Evolutionary conservation across 2,329 filamentous ascomycete genomes (phyloP).

Genomic region (Pseudocercospora crystallina): DNA sequence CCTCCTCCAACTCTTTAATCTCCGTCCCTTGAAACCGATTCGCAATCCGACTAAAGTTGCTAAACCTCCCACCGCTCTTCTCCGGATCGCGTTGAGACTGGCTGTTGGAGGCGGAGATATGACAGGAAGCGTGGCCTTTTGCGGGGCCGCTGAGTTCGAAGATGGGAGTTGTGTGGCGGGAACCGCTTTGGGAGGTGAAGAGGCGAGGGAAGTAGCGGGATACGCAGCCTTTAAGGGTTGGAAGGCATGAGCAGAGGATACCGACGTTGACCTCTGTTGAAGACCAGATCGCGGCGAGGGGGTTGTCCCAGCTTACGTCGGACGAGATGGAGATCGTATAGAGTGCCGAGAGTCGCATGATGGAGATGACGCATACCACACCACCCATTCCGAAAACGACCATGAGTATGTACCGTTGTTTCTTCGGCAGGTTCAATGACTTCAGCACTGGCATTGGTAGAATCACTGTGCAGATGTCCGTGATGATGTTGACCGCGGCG

Average conservation of each 20-base stretch:
- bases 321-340: conserved; percentile 25
- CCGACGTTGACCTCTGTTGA: conserved; percentile 31
- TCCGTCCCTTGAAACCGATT: conserved; percentile 5
- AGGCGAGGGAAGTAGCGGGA: conserved; percentile 29
- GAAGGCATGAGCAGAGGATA: conserved; percentile 31
- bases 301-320: conserved; percentile 32
- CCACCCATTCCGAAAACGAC: conserved; percentile 36
- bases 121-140: conserved; percentile 8
- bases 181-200: conserved; percentile 17
- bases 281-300: conserved; percentile 28
- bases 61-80: neutral
- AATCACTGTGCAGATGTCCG: conserved; percentile 34
- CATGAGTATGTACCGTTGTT: conserved; percentile 33
- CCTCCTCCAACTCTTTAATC: conserved; percentile 12
- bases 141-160: conserved; percentile 18
- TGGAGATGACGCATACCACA: conserved; percentile 30
- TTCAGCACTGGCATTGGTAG: conserved; percentile 36
- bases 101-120: conserved; percentile 15
- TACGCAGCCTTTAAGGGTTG: conserved; percentile 30
- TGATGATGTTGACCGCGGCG: conserved; percentile 35
- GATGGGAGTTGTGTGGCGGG: neutral
- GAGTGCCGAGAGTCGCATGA: conserved; percentile 29
- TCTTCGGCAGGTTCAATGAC: conserved; percentile 29
- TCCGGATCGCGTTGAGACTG: conserved; percentile 3
- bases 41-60: conserved; percentile 4